A percentile compares a stretch with the other conserved stretches of the same genome.
Conservation (phyloP, 1,284 basidiomycete genomes). For the Coniferiporia sulphurascens region DNA sequence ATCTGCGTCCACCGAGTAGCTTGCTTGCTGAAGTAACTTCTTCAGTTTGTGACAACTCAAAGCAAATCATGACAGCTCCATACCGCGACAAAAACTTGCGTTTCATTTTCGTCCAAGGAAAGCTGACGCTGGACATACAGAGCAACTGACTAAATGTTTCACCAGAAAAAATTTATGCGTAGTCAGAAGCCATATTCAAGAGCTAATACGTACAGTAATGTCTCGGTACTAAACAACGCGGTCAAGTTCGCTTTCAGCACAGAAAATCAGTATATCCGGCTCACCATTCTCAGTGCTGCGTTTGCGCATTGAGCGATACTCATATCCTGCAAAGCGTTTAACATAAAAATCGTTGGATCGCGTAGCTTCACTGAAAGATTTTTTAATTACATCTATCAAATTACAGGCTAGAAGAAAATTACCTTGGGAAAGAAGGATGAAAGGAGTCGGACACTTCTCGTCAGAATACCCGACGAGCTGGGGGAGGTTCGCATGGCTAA, state of each 20-base stretch:
- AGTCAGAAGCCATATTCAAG: not conserved
- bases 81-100: conserved; percentile 51
- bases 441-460: conserved; percentile 42
- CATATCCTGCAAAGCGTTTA: not conserved
- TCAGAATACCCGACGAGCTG: conserved; percentile 50
- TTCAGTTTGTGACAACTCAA: not conserved
- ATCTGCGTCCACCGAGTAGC: conserved; percentile 39
- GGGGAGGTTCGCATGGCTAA: conserved; percentile 48
- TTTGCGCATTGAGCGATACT: conserved; percentile 7
- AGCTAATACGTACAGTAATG: conserved; percentile 30
- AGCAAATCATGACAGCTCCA: not conserved
- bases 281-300: conserved; percentile 6
- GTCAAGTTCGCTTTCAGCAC: not conserved
- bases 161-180: not conserved
- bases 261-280: not conserved
- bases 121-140: conserved; percentile 44
- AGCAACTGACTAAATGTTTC: conserved; percentile 28
- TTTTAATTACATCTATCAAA: not conserved
- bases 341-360: conserved; percentile 4
- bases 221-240: conserved; percentile 38
- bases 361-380: conserved; percentile 6
- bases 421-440: conserved; percentile 49
- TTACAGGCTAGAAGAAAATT: not conserved
- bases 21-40: conserved; percentile 33
- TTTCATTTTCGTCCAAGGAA: conserved; percentile 35